Evolutionary conservation across 257 asterid species (phyloP), one percentile per base, ranked within the genome.

Genomic region (Perilla frutescens): DNA sequence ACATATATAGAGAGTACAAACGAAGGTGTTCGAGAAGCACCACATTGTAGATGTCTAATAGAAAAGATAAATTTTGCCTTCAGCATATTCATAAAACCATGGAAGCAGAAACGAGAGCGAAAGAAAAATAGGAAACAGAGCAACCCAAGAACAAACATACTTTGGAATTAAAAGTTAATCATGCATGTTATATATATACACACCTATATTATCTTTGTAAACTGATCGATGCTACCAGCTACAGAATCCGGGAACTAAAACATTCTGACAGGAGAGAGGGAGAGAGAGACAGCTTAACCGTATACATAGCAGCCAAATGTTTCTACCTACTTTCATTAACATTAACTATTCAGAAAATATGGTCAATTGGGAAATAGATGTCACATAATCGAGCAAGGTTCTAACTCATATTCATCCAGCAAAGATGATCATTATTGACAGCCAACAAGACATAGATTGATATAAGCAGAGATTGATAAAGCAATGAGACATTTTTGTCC

Each of bases 321-420:
- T 26, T 64, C 66, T 13, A 62, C 63, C 68, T 62, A 70, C 65
- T 36, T 39, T 5, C 62, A 56, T 77, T 61, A 48, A 48, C 31
- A 6, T 40, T 20, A 58, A 49, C 70, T 6, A 57, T 20, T 48
- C 32, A 20, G 2, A 14, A 8, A 48, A 39, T 5, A 45, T 8
- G 14, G 9, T 54, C 55, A 47, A 62, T 20, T 15, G 34, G 31
- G 34, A 50, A 62, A 39, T 37, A 14, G 47, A 57, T 2, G 9
- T 34, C 6, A 10, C 0, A 4, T 53, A 4, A 34, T 9, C 53
- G 3, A 1, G 5, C 7, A 5, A 73, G 14, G 12, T 10, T 29
- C 51, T 48, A 40, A 51, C 1, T n/a, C 13, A 44, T 56, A 4
- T 9, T 29, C 9, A 5, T n/a, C 20, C 58, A 10, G 31, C 37